These are phyloP conservation scores for Scheffersomyces spartinae DNA, from an alignment of 805 yeast genomes.

Conservation along the genomic window DNA sequence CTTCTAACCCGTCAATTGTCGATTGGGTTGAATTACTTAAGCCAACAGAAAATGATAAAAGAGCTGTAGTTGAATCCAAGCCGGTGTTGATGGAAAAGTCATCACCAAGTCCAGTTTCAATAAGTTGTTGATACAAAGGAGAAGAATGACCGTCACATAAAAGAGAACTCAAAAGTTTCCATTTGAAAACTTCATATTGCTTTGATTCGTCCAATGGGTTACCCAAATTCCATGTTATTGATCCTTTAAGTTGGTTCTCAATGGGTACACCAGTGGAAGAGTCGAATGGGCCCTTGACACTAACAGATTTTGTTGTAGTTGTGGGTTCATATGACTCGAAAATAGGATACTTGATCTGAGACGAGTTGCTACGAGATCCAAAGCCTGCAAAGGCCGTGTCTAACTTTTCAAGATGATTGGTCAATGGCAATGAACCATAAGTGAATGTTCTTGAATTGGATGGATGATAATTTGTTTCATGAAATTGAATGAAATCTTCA, in stretches of 20 bases:
- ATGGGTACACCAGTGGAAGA: slow-evolving; percentile 38
- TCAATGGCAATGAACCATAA: slow-evolving; percentile 69
- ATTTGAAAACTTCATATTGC: slow-evolving; percentile 55
- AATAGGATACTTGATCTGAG: slow-evolving; percentile 36
- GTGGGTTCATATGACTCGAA: slow-evolving; percentile 19
- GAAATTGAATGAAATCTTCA: slow-evolving; percentile 71
- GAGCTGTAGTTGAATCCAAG: slow-evolving; percentile 67
- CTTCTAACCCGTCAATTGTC: slow-evolving; percentile 35
- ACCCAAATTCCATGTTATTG: slow-evolving; percentile 85
- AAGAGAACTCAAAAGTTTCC: slow-evolving; percentile 59
- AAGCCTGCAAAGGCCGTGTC: slow-evolving; percentile 38
- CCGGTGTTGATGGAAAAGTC: slow-evolving; percentile 88
- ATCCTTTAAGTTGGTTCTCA: slow-evolving; percentile 66
- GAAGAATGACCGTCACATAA: slow-evolving; percentile 88
- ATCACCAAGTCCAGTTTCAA: slow-evolving; percentile 75
- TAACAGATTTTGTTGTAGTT: slow-evolving; percentile 19
- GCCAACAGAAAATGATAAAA: slow-evolving; percentile 74
- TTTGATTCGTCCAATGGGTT: slow-evolving; percentile 41
- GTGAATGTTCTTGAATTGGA: slow-evolving; percentile 80
- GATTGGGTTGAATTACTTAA: slow-evolving; percentile 57
- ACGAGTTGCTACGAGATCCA: slow-evolving; percentile 33
- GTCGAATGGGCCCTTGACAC: slow-evolving; percentile 67
- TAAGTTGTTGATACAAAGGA: slow-evolving; percentile 74
- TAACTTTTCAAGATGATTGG: slow-evolving; percentile 45
- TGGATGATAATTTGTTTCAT: slow-evolving; percentile 71